Evolutionary conservation across 441 rosid species (phyloP), one percentile per base, ranked within the genome.

Genomic region (Gossypium lobatum): DNA sequence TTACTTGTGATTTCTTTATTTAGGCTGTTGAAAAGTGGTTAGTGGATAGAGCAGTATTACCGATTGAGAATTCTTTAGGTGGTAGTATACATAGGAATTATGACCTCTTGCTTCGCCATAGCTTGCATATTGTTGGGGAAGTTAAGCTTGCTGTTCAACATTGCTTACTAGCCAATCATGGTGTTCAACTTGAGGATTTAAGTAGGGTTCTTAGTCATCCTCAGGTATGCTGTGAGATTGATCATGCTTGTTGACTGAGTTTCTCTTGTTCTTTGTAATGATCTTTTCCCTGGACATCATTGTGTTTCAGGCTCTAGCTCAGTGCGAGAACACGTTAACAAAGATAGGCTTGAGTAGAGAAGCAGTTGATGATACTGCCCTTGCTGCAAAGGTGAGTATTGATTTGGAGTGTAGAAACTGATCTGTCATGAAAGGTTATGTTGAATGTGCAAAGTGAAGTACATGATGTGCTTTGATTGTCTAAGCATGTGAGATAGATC

Each of bases 351-450:
- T 95, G 84, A 87, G 91, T 58, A 88, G 94, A 83, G 98, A 91
- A 89, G 95, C 98, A 26, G 86, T 90, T 26, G 97, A 91, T 73
- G 98, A 93, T 78, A 95, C 99, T 57, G 99, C 99, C 66, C 96
- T 98, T 82, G 97, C 99, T 39, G 99, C 99, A 17, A 86, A 91
- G 96, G 99, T 91, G 73, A 68, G 76, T 9, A 66, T 57, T 45
- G 14, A 20, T 50, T 50, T 67, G 42, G 31, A 50, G 74, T 28
- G 6, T 34, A 53, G 18, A 39, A 42, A 20, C 21, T 42, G 4
- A 5, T 16, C 9, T 65, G 54, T 2, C 17, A 45, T 46, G 37
- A 65, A 23, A 20, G 37, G 6, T 65, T 64, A n/a, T 21, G 55
- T 65, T 45, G 54, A 21, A 11, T 13, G 31, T 65, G 31, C 70